These are phyloP conservation scores for Candida dajiaensis DNA, from an alignment of 805 yeast genomes.

Conservation along the genomic window DNA sequence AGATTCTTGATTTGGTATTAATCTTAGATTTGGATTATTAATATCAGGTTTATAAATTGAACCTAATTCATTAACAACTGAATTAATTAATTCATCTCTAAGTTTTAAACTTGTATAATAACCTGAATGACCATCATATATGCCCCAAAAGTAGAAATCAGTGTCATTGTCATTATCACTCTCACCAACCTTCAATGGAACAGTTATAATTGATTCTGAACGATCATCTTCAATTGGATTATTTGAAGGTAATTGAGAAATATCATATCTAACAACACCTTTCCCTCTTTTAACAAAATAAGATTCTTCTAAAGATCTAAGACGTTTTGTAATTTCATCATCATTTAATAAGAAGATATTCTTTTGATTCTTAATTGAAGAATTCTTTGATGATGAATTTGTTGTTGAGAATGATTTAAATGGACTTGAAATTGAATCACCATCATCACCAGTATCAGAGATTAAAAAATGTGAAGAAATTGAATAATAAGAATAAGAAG, in stretches of 20 bases:
- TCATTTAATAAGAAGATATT: constrained; percentile 55
- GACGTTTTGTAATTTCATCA: constrained; percentile 61
- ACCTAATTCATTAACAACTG: constrained; percentile 73
- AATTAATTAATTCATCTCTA: constrained; percentile 69
- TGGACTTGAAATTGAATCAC: too few relatives aligned
- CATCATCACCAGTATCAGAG: constrained; percentile 21
- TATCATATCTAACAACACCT: constrained; percentile 85
- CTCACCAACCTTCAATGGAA: constrained; percentile 51
- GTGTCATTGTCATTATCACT: constrained; percentile 28
- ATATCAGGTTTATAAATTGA: constrained; percentile 54
- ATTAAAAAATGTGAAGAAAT: constrained; percentile 18
- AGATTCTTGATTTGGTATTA: constrained; percentile 59
- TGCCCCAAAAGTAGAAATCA: constrained; percentile 96
- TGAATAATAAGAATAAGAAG: constrained; percentile 24
- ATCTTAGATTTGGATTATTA: constrained; percentile 37
- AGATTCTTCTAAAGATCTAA: constrained; percentile 75
- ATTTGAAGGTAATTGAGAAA: constrained; percentile 85
- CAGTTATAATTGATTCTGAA: constrained; percentile 73
- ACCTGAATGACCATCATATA: constrained; percentile 97
- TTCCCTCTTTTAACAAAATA: constrained; percentile 75
- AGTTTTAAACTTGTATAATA: constrained; percentile 88
- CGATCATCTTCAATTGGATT: constrained; percentile 94
- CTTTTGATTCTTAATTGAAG: constrained; percentile 43
- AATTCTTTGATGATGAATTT: too few relatives aligned
- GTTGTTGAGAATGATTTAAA: constrained; percentile 19